phyloP scores from a whole-genome alignment of 1,284 basidiomycete genomes.

The Trichosporon faecale region DNA sequence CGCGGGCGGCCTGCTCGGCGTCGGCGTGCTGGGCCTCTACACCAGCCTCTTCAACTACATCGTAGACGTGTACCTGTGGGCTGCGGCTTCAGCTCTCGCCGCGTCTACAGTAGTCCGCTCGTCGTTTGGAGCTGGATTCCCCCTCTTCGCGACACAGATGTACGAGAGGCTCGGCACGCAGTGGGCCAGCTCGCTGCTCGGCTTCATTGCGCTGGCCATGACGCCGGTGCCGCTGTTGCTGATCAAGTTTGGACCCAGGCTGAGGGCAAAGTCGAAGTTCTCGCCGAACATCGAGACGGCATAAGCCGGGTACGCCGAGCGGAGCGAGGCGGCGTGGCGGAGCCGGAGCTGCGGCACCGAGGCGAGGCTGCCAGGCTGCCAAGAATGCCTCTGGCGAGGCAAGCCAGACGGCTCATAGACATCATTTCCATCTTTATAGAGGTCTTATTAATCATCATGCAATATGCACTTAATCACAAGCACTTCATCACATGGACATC shows the following conservation, averaged over 20 bases:
- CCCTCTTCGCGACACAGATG: constrained; percentile 57
- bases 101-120: constrained; percentile 56
- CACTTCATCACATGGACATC: no score
- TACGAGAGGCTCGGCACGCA: constrained; percentile 53
- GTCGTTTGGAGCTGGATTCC: constrained; percentile 54
- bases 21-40: constrained; percentile 59
- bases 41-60: constrained; percentile 55
- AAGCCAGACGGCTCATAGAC: no score
- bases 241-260: constrained; percentile 53
- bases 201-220: constrained; percentile 45
- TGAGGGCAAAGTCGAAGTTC: constrained; percentile 53
- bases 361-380: no score
- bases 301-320: not conserved
- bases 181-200: constrained; percentile 49
- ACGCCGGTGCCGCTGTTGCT: constrained; percentile 53
- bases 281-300: constrained; percentile 4
- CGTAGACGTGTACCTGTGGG: constrained; percentile 57
- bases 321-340: not conserved
- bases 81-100: constrained; percentile 56
- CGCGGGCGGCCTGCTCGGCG: constrained; percentile 53
- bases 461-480: no score
- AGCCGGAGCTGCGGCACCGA: no score
- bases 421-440: no score
- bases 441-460: no score
- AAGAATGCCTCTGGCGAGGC: no score